Conservation (phyloP, 352 stramenopile species). For the Phytophthora palmivora region DNA sequence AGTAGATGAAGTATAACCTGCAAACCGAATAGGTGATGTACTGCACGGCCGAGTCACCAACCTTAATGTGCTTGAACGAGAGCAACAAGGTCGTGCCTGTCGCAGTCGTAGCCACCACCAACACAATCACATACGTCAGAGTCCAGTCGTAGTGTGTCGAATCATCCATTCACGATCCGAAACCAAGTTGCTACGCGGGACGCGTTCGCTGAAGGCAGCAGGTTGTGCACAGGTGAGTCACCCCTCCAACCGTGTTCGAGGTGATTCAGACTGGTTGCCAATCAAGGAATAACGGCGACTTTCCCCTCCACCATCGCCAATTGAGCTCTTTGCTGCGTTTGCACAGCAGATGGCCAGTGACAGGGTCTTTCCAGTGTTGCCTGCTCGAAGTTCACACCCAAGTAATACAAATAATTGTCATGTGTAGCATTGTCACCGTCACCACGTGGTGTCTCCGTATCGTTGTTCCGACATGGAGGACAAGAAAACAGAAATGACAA, state of each 20-base stretch:
- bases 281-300: constrained; percentile 33
- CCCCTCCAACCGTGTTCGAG: constrained; percentile 4
- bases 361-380: constrained; percentile 24
- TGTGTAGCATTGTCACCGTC: not conserved
- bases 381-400: constrained; percentile 16
- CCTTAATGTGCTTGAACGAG: constrained; percentile 70
- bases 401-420: too few species aligned
- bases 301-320: constrained; percentile 29
- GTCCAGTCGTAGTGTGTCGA: constrained; percentile 63
- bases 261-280: constrained; percentile 19
- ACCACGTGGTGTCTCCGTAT: constrained; percentile 22
- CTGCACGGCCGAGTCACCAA: constrained; percentile 67
- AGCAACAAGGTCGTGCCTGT: constrained; percentile 60
- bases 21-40: constrained; percentile 76
- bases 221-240: constrained; percentile 1
- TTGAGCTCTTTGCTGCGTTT: constrained; percentile 34
- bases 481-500: too few species aligned
- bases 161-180: constrained; percentile 52
- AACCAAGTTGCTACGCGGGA: constrained; percentile 17
- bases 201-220: constrained; percentile 19
- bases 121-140: constrained; percentile 60
- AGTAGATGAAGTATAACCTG: constrained; percentile 72
- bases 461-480: too few species aligned
- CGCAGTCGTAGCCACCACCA: constrained; percentile 49
- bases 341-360: constrained; percentile 23